A percentile compares a stretch with the other conserved stretches of the same genome.
Conservation (phyloP, 495 filamentous ascomycete genomes). For the Lasiosphaeriaceae sp. region DNA sequence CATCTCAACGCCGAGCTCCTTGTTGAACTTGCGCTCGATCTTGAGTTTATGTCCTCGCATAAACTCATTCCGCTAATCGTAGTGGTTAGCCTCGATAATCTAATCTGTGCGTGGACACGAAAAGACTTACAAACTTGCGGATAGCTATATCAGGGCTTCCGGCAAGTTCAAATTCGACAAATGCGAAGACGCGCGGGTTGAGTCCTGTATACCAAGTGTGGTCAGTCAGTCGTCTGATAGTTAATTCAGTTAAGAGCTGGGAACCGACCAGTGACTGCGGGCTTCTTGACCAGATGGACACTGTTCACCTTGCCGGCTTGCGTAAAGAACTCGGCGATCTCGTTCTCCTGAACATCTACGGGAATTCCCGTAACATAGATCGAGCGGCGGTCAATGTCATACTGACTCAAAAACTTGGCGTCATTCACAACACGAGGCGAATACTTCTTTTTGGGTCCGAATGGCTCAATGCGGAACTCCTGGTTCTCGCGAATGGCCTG, state of each 20-base stretch:
- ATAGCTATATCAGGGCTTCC: conserved; percentile 40
- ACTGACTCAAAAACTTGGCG: conserved; percentile 32
- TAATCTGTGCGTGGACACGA: not conserved
- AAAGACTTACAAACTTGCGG: conserved; percentile 13
- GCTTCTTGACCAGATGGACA: conserved; percentile 36
- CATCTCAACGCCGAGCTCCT: not conserved
- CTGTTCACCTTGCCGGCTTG: conserved; percentile 38
- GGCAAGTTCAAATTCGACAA: conserved; percentile 44
- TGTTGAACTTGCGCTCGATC: conserved; percentile 18
- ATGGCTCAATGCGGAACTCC: conserved; percentile 27
- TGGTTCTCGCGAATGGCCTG: conserved; percentile 27
- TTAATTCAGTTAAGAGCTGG: not conserved
- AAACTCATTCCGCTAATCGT: not conserved
- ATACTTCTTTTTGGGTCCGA: conserved; percentile 30
- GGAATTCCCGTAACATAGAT: conserved; percentile 52
- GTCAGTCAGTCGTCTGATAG: conserved; percentile 9
- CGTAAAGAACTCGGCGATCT: conserved; percentile 35
- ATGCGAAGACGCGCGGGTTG: conserved; percentile 43
- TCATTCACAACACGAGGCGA: conserved; percentile 22
- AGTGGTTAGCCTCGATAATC: conserved; percentile 6
- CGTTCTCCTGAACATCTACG: conserved; percentile 27
- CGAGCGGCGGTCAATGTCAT: conserved; percentile 46
- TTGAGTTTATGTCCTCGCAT: conserved; percentile 9
- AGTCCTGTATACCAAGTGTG: not conserved
- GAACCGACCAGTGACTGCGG: not conserved